A percentile compares a stretch with the other conserved stretches of the same genome.
Evolutionary conservation across 352 stramenopile species (phyloP).

Genomic region (Thraustochytrium sp.): DNA sequence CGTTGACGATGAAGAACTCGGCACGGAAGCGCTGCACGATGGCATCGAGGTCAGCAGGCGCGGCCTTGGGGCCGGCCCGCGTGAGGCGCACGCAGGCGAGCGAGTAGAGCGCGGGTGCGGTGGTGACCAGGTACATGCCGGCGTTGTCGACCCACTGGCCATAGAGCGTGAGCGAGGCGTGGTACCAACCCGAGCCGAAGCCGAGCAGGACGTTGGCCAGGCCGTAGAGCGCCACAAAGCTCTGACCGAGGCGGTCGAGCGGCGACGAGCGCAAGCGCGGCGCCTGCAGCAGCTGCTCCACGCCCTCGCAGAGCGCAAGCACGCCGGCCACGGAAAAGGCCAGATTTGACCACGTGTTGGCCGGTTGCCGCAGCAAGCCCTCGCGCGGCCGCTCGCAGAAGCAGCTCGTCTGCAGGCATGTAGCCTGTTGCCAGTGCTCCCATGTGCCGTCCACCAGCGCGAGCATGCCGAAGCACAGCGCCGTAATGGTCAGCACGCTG

Average conservation of each 20-base stretch:
- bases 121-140: conserved; percentile 7
- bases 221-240: not conserved
- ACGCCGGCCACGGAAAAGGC: not conserved
- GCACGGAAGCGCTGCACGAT: not conserved
- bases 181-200: conserved; percentile 1
- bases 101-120: not conserved
- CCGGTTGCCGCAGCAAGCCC: not conserved
- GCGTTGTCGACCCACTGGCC: conserved; percentile 19
- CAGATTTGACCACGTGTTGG: conserved; percentile 28
- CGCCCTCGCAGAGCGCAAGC: not conserved
- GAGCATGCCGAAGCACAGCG: not conserved
- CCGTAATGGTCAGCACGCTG: not conserved
- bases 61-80: not conserved
- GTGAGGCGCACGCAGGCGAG: not conserved
- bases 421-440: not conserved
- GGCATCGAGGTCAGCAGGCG: too few species aligned
- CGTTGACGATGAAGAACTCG: not conserved
- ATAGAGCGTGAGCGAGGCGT: conserved; percentile 18
- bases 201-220: not conserved
- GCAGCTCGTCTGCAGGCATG: not conserved
- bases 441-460: not conserved
- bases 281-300: not conserved
- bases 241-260: not conserved
- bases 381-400: conserved; percentile 8
- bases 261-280: not conserved